Evolutionary conservation across 2,329 filamentous ascomycete genomes (phyloP).

Genomic region (Pseudocercospora crystallina): DNA sequence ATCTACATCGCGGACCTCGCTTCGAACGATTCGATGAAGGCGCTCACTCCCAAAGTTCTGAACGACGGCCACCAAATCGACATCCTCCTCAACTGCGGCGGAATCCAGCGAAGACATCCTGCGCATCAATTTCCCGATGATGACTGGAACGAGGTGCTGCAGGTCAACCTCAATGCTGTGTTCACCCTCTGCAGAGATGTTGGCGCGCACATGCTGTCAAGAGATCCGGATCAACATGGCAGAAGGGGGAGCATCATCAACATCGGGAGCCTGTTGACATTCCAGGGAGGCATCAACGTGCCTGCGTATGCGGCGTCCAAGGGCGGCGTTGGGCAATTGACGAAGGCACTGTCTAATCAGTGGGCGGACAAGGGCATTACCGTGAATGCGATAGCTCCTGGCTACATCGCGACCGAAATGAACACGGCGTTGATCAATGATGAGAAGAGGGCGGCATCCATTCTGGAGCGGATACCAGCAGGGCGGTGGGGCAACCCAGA

Average conservation of each 20-base stretch:
- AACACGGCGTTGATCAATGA: conserved; percentile 79
- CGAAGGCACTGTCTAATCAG: conserved; percentile 82
- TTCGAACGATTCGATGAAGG: conserved; percentile 58
- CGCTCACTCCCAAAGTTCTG: conserved; percentile 62
- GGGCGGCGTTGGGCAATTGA: conserved; percentile 80
- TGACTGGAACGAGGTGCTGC: conserved; percentile 78
- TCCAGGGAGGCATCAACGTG: conserved; percentile 85
- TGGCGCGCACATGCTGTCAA: conserved; percentile 72
- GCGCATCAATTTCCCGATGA: conserved; percentile 71
- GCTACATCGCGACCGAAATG: conserved; percentile 94
- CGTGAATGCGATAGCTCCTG: conserved; percentile 86
- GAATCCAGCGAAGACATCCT: conserved; percentile 78
- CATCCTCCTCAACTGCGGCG: conserved; percentile 82
- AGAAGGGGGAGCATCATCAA: conserved; percentile 77
- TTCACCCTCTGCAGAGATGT: conserved; percentile 77
- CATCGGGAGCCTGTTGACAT: conserved; percentile 75
- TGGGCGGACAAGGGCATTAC: conserved; percentile 78
- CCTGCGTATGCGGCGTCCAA: conserved; percentile 86
- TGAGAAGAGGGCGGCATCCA: conserved; percentile 66
- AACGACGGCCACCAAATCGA: conserved; percentile 64
- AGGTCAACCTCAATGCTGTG: conserved; percentile 81
- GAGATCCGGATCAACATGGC: conserved; percentile 49
- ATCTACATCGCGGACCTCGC: conserved; percentile 72
- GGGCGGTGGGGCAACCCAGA: conserved; percentile 80
- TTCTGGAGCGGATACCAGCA: conserved; percentile 77